Conservation (phyloP, 495 filamentous ascomycete species). For the Neurospora pannonica region DNA sequence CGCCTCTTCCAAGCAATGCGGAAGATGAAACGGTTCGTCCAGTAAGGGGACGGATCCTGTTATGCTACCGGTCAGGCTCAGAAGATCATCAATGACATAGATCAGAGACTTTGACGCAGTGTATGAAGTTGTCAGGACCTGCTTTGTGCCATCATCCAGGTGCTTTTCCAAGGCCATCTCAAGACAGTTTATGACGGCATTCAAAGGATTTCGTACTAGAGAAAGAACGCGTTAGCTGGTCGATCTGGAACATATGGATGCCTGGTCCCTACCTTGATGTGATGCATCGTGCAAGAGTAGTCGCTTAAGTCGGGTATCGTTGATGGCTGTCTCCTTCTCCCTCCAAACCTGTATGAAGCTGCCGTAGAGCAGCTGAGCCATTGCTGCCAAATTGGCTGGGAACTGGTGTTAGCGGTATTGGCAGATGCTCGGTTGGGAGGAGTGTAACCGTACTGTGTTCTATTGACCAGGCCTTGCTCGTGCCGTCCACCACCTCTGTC, state of each 20-base stretch:
- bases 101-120: slow-evolving; percentile 86
- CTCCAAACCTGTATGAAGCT: slow-evolving; percentile 69
- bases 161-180: slow-evolving; percentile 75
- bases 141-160: slow-evolving; percentile 62
- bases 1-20: slow-evolving; percentile 55
- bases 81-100: slow-evolving; percentile 80
- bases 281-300: slow-evolving; percentile 74
- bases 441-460: slow-evolving; percentile 28
- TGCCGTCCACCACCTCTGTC: slow-evolving; percentile 56
- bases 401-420: slow-evolving; percentile 1
- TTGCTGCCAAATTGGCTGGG: slow-evolving; percentile 60
- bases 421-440: neutral
- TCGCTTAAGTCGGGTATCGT: slow-evolving; percentile 57
- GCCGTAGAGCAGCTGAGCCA: slow-evolving; percentile 74
- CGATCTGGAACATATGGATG: neutral
- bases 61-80: slow-evolving; percentile 74
- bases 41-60: slow-evolving; percentile 61
- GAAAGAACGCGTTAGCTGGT: neutral
- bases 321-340: slow-evolving; percentile 51
- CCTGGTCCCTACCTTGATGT: slow-evolving; percentile 32
- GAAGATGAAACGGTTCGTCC: slow-evolving; percentile 61
- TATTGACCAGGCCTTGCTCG: slow-evolving; percentile 54
- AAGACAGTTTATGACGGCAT: slow-evolving; percentile 82
- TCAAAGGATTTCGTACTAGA: slow-evolving; percentile 74
- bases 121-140: slow-evolving; percentile 69